Base-by-base conservation (phyloP, 371 early-diverging fungal genomes). In the Syncephalastrum racemosum region DNA sequence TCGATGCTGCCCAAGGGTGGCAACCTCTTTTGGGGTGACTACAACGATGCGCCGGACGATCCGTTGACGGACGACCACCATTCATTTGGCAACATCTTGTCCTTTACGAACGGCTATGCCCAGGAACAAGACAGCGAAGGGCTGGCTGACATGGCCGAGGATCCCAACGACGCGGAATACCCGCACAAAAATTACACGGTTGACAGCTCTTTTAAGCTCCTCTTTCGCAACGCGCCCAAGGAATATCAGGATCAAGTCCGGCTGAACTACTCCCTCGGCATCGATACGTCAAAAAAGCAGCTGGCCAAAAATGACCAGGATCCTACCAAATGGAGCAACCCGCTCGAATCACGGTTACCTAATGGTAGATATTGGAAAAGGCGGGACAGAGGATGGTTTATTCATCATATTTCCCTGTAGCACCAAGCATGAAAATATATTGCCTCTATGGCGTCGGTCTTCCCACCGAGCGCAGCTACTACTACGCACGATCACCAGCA, bases 1-100 rank as follows among this genome's bases (percentile, higher is more conserved):
- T 80, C 83, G 31, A 79, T 95, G 81, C 64, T 96, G 12, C 96
- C 95, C 48, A 93, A 92, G 65, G 98, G 98, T 41, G 95, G 94
- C 27, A 74, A 88, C 24, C 67, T 67, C 1, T 62, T 96, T 42
- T 97, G 97, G 97, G 94, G 96, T 15, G 72, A 76, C 16, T 46
- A 62, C 15, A 56, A 66, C 0, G 54, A 69, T 13, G 91, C 92
- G 14, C 90, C 92, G 4, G 92, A 92, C 56, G 59, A 59, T 22
- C 59, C 59, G 4, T 25, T 48, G 86, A 87, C 62, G 56, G 67
- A 23, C 23, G 27, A 62, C n/a, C 53, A 70, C 13, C 67, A 66
- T 5, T 63, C 78, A 1, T 74, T 64, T 59, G 76, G 70, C 14
- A 71, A 71, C 36, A 71, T 77, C 56, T 56, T 81, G 7, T 64